These are phyloP conservation scores for Forsythia viridissima DNA, from an alignment of 257 asterid genomes.

Conservation along the genomic window DNA sequence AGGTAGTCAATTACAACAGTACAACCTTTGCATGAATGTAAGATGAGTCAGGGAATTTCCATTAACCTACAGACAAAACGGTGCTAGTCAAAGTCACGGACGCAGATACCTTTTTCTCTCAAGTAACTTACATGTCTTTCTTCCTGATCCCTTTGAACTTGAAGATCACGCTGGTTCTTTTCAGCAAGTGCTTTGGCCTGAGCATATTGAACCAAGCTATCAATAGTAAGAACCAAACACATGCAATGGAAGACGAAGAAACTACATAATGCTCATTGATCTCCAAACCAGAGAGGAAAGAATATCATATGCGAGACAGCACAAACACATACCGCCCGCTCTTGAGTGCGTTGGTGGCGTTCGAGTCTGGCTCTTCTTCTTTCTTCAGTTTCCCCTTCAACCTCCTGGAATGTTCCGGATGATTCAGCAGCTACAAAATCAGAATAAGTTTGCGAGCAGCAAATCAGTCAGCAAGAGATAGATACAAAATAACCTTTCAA, in stretches of 20 bases:
- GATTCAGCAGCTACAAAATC: constrained; percentile 58
- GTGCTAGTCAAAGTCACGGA: neutral
- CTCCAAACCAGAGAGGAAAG: constrained; percentile 18
- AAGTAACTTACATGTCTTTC: constrained; percentile 88
- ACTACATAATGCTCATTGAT: constrained; percentile 15
- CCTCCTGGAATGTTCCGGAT: constrained; percentile 81
- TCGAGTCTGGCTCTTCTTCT: constrained; percentile 95
- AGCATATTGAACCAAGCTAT: constrained; percentile 24
- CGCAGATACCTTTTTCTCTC: constrained; percentile 5
- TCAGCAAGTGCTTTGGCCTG: constrained; percentile 99
- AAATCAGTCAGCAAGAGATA: constrained; percentile 29
- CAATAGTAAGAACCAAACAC: constrained; percentile 20
- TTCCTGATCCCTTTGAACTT: constrained; percentile 93
- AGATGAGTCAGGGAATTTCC: neutral
- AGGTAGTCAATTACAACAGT: constrained; percentile 3
- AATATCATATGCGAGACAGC: constrained; percentile 12
- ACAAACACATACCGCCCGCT: constrained; percentile 76
- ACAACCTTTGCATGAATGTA: neutral
- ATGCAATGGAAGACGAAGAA: constrained; percentile 2
- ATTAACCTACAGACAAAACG: constrained; percentile 7
- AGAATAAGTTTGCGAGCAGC: constrained; percentile 28
- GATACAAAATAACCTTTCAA: constrained; percentile 18
- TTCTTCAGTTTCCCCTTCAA: constrained; percentile 95
- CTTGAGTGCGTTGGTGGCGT: constrained; percentile 93
- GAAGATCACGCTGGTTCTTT: constrained; percentile 92